These are phyloP conservation scores for Tulasnella sp. DNA, from an alignment of 768 basidiomycete species.

Conservation along the genomic window DNA sequence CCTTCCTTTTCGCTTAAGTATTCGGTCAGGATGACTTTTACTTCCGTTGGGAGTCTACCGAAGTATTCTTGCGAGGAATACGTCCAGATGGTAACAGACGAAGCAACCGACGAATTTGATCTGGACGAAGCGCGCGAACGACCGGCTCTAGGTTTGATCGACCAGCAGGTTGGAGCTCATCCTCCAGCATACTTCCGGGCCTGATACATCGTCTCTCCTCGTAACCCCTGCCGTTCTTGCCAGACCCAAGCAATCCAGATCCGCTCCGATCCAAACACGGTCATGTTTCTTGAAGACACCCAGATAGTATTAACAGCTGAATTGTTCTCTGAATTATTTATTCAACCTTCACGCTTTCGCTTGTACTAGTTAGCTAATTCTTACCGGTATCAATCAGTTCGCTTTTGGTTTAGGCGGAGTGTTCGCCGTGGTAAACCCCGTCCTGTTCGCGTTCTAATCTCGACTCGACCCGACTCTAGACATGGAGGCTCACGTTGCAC, in stretches of 20 bases:
- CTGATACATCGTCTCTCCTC: not conserved
- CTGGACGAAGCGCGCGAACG: conserved; percentile 18
- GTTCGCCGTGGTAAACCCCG: not conserved
- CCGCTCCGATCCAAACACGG: not conserved
- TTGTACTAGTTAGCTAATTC: not conserved
- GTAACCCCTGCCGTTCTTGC: not conserved
- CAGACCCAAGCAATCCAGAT: not conserved
- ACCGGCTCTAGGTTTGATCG: conserved; percentile 15
- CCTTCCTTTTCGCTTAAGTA: not conserved
- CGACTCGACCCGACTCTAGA: not conserved
- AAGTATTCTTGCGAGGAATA: not conserved
- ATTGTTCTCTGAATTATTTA: not conserved
- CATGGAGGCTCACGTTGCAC: conserved; percentile 40
- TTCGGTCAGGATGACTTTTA: conserved; percentile 4
- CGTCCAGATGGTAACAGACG: conserved; percentile 15
- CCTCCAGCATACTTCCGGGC: not conserved
- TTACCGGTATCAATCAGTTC: not conserved
- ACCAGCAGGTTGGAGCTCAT: conserved; percentile 14
- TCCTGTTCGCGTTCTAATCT: not conserved
- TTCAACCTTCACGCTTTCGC: not conserved
- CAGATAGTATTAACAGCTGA: not conserved
- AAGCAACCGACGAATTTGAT: not conserved
- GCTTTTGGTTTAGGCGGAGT: not conserved
- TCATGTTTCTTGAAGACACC: not conserved
- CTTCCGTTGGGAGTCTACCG: not conserved